Conservation (phyloP, 768 basidiomycete genomes). For the Coprinellus aureogranulatus region DNA sequence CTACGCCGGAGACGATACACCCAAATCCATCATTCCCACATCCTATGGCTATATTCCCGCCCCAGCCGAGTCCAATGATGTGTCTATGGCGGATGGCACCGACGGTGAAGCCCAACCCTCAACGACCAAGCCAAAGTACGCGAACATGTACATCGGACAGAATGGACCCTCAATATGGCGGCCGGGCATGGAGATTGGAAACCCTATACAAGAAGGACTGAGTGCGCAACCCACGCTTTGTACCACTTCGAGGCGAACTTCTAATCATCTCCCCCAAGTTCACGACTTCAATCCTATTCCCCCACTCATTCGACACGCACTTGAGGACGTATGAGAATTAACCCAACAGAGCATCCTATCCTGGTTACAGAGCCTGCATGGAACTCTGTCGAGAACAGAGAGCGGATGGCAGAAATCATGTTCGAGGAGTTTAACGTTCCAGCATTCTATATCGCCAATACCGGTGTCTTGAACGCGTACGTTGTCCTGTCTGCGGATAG, state of each 20-base stretch:
- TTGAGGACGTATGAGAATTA: conserved; percentile 72
- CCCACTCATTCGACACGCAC: conserved; percentile 69
- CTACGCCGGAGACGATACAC: conserved; percentile 96
- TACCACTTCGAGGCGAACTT: background rate
- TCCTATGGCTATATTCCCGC: conserved; percentile 73
- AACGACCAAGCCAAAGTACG: conserved; percentile 38
- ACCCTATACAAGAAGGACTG: conserved; percentile 81
- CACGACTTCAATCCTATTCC: conserved; percentile 74
- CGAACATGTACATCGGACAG: conserved; percentile 79
- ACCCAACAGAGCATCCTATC: conserved; percentile 83
- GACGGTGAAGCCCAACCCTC: conserved; percentile 21
- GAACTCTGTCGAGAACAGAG: conserved; percentile 91
- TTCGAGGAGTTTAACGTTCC: conserved; percentile 95
- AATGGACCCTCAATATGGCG: conserved; percentile 89
- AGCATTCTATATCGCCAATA: conserved; percentile 95
- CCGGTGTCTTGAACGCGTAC: conserved; percentile 90
- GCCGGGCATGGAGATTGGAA: conserved; percentile 81
- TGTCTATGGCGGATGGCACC: conserved; percentile 48
- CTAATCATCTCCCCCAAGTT: conserved; percentile 43
- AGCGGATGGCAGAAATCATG: conserved; percentile 95
- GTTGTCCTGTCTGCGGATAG: conserved; percentile 20
- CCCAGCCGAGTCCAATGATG: conserved; percentile 45
- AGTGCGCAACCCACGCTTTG: conserved; percentile 47
- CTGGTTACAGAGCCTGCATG: conserved; percentile 94
- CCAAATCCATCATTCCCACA: conserved; percentile 88